Conservation (phyloP, 768 basidiomycete species). For the Mycena belliarum region DNA sequence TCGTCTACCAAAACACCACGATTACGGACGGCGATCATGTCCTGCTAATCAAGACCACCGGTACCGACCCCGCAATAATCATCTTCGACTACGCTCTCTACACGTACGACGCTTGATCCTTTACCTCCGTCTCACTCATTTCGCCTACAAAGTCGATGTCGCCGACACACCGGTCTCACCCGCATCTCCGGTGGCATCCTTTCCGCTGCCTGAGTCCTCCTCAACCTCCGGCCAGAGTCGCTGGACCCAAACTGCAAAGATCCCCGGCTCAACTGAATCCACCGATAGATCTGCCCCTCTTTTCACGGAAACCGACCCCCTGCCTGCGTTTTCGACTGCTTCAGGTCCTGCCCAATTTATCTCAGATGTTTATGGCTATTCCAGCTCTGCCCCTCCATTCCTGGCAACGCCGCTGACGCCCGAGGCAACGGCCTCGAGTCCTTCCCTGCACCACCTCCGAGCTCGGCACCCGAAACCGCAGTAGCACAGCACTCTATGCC, state of each 20-base stretch:
- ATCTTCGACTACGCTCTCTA: constrained; percentile 26
- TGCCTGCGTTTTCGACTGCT: background rate
- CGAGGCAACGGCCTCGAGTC: background rate
- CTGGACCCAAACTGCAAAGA: background rate
- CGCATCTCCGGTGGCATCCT: background rate
- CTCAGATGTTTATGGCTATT: no score
- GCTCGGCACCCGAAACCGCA: background rate
- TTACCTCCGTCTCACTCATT: background rate
- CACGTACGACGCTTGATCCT: constrained; percentile 16
- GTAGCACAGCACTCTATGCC: background rate
- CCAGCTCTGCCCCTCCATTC: background rate
- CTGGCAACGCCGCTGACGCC: background rate
- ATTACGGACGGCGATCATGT: constrained; percentile 19
- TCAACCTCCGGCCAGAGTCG: background rate
- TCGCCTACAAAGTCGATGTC: background rate
- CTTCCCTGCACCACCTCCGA: background rate
- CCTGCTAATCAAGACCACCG: constrained; percentile 20
- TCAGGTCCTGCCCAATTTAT: background rate
- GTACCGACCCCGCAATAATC: constrained; percentile 12
- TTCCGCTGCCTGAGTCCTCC: background rate
- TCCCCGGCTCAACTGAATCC: background rate
- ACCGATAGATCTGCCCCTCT: background rate
- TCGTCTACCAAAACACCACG: constrained; percentile 18
- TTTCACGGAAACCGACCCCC: background rate
- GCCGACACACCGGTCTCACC: background rate